phyloP scores from a whole-genome alignment of 345 rosid species.

The Gossypium anomalum region DNA sequence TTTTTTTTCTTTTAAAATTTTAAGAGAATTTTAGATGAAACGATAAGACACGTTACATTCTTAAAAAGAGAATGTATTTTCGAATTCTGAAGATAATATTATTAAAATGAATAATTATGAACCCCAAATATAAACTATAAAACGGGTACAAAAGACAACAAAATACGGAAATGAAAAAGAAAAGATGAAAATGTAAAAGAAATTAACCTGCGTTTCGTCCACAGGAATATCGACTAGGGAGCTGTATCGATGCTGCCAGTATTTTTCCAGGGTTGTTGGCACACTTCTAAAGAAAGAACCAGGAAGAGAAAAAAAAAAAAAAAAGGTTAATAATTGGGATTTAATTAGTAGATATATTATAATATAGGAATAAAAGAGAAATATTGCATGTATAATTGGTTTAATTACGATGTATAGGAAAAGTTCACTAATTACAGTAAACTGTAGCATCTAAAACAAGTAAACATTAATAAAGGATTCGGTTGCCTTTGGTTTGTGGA shows the following conservation, averaged over 20 bases:
- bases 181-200: neutral
- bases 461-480: no score
- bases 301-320: neutral
- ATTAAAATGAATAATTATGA: neutral
- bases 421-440: no score
- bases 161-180: neutral
- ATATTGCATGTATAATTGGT: neutral
- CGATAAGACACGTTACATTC: no score
- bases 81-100: no score
- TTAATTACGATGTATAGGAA: no score
- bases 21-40: no score
- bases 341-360: neutral
- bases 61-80: no score
- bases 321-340: neutral
- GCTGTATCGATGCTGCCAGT: conserved; percentile 25
- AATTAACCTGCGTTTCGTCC: conserved; percentile 19
- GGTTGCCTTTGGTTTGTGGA: no score
- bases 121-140: neutral
- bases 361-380: neutral
- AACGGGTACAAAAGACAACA: no score
- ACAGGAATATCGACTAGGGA: conserved; percentile 14
- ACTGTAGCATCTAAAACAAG: no score
- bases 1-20: no score
- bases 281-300: conserved; percentile 1
- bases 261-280: conserved; percentile 23